A percentile compares a stretch with the other conserved stretches of the same genome.
phyloP scores from a whole-genome alignment of 306 rosid species.

The Vachellia pachyceras region DNA sequence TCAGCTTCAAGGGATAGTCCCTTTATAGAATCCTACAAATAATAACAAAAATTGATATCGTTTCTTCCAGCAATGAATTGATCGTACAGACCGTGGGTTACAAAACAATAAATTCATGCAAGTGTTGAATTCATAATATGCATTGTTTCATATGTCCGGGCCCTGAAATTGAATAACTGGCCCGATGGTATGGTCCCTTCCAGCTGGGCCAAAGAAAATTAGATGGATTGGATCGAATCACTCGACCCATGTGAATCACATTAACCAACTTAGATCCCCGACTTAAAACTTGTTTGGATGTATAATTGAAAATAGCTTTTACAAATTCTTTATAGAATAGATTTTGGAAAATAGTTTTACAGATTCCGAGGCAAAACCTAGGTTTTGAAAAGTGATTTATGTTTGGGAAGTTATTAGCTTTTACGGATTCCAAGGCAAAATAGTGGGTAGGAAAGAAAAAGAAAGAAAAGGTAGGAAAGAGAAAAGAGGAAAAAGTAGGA shows the following conservation, averaged over 20 bases:
- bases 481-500: no score
- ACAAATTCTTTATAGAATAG: no score
- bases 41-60: slow-evolving; percentile 16
- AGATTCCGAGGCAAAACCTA: no score
- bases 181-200: no score
- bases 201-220: neutral
- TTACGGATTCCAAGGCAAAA: no score
- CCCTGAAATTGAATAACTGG: neutral
- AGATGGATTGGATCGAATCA: neutral
- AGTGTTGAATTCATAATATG: slow-evolving; percentile 3
- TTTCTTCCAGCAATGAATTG: slow-evolving; percentile 2
- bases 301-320: no score
- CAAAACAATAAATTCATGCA: neutral
- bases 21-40: slow-evolving; percentile 46
- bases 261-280: neutral
- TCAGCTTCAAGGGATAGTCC: slow-evolving; percentile 43
- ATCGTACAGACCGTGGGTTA: neutral
- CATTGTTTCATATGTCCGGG: neutral
- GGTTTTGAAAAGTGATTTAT: no score
- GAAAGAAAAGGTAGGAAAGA: no score
- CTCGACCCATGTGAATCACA: neutral
- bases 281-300: no score
- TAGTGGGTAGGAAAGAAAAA: no score
- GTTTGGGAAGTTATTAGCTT: no score
- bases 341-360: no score